These are phyloP conservation scores for Tephrocybe sp. DNA, from an alignment of 768 basidiomycete species.

Conservation along the genomic window DNA sequence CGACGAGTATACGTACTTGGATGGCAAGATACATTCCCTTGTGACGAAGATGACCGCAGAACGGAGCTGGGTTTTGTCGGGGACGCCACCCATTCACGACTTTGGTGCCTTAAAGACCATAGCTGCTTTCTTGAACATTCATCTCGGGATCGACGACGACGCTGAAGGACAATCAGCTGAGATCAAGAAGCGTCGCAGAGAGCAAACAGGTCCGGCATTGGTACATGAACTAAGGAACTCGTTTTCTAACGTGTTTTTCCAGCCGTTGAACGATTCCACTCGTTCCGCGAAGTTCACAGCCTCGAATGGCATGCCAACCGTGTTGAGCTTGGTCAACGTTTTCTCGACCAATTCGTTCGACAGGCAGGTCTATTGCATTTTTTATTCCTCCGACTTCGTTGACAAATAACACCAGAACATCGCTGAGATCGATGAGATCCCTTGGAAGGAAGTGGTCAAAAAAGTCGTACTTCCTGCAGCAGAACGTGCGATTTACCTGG, in stretches of 20 bases:
- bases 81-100: conserved; percentile 91
- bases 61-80: conserved; percentile 94
- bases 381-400: neutral
- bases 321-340: conserved; percentile 77
- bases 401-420: conserved; percentile 60
- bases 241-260: conserved; percentile 13
- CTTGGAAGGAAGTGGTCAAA: conserved; percentile 64
- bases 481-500: conserved; percentile 92
- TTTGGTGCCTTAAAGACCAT: conserved; percentile 91
- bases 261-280: conserved; percentile 94
- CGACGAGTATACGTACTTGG: conserved; percentile 93
- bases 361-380: conserved; percentile 49
- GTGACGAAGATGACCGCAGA: conserved; percentile 76
- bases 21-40: conserved; percentile 75
- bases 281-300: conserved; percentile 92
- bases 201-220: conserved; percentile 69
- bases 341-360: conserved; percentile 80
- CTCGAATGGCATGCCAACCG: conserved; percentile 92
- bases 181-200: conserved; percentile 77
- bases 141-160: conserved; percentile 90
- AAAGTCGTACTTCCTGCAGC: conserved; percentile 82
- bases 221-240: conserved; percentile 7
- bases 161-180: conserved; percentile 74
- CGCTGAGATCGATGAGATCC: conserved; percentile 96
- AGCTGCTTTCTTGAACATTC: conserved; percentile 83